Conservation (phyloP, 768 basidiomycete species). For the Naematelia aurantialba region DNA sequence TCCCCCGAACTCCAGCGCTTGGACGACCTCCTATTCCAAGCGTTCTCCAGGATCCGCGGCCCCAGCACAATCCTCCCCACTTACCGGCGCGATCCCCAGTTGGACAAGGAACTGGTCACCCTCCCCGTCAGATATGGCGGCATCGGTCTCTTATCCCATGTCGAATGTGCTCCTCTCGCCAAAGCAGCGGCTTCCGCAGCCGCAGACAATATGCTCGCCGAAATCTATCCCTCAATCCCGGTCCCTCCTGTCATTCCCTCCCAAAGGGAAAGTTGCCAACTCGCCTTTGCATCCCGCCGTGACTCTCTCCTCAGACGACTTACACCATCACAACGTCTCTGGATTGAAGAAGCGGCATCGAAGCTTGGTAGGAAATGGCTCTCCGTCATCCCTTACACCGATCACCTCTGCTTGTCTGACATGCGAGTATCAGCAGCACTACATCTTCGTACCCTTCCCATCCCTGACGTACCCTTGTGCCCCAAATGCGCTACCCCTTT, state of each 20-base stretch:
- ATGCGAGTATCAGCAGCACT: not conserved
- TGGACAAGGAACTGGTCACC: not conserved
- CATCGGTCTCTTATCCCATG: conserved; percentile 2
- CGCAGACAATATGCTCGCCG: not conserved
- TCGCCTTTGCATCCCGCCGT: not conserved
- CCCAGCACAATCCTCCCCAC: too few species aligned
- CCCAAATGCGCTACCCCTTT: not conserved
- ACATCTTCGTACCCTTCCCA: not conserved
- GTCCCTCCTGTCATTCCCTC: not conserved
- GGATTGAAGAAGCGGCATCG: not conserved
- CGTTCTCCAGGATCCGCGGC: not conserved
- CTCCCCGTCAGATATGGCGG: conserved; percentile 8
- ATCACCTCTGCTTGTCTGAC: not conserved
- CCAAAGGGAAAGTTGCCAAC: conserved; percentile 2
- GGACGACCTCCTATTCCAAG: conserved; percentile 5
- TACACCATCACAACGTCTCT: not conserved
- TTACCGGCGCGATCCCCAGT: not conserved
- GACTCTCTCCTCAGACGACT: not conserved
- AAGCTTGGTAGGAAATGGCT: conserved; percentile 4
- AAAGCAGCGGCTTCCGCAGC: not conserved
- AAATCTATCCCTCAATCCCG: not conserved
- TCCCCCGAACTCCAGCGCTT: not conserved
- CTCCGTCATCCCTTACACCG: conserved; percentile 5
- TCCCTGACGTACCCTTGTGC: not conserved
- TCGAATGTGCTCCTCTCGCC: not conserved